Evolutionary conservation across 306 rosid genomes (phyloP).

Genomic region (Nissolia schottii): DNA sequence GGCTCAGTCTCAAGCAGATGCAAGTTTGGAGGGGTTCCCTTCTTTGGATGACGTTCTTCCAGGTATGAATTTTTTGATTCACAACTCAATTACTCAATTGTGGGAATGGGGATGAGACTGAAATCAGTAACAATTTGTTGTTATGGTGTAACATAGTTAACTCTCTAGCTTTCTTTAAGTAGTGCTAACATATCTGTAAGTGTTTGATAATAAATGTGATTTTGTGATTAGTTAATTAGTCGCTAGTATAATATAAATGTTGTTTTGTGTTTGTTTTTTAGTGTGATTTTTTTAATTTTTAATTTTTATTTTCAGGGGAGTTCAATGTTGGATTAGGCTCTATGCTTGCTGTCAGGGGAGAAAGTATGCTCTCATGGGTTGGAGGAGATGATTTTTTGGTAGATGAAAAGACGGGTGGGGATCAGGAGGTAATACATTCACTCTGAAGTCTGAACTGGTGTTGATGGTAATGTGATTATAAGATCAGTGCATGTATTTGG

Average conservation of each 20-base stretch:
- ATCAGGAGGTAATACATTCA: conserved; percentile 50
- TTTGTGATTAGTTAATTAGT: background rate
- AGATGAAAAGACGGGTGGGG: conserved; percentile 45
- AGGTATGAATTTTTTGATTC: conserved; percentile 35
- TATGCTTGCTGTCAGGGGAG: conserved; percentile 63
- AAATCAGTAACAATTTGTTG: background rate
- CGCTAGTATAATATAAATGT: background rate
- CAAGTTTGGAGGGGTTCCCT: conserved; percentile 31
- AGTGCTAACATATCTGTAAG: background rate
- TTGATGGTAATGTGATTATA: background rate
- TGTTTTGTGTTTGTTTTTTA: background rate
- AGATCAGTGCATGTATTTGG: background rate
- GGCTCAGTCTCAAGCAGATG: conserved; percentile 51
- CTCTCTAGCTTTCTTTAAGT: background rate
- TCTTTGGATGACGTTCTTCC: conserved; percentile 53
- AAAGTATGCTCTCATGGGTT: conserved; percentile 55
- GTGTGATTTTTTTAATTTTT: background rate
- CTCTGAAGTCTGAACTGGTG: background rate
- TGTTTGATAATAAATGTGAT: background rate
- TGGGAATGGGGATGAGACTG: background rate
- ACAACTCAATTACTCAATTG: background rate
- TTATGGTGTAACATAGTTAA: background rate
- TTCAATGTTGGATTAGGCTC: conserved; percentile 55
- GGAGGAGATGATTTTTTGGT: conserved; percentile 66
- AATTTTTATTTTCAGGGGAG: conserved; percentile 45